Conservation (phyloP, 495 filamentous ascomycete genomes). For the Annulohypoxylon stygium region DNA sequence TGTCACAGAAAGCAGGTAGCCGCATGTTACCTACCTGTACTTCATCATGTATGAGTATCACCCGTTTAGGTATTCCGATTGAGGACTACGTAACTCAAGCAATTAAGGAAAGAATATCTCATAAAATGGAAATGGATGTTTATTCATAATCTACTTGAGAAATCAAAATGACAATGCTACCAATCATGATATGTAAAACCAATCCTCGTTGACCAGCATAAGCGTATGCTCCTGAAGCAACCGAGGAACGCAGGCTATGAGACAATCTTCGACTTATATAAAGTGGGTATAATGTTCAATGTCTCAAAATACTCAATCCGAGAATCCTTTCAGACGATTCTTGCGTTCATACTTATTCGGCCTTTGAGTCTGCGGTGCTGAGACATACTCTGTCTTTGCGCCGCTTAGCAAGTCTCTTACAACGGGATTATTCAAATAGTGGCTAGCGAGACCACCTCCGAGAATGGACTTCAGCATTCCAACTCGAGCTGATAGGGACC, state of each 20-base stretch:
- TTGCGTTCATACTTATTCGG: slow-evolving; percentile 24
- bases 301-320: slow-evolving; percentile 23
- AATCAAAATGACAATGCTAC: background rate
- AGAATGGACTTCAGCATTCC: slow-evolving; percentile 81
- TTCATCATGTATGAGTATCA: background rate
- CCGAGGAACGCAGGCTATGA: background rate
- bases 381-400: slow-evolving; percentile 52
- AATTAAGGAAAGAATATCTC: background rate
- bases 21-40: slow-evolving; percentile 22
- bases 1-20: slow-evolving; percentile 32
- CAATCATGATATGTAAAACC: background rate
- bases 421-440: slow-evolving; percentile 84
- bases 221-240: background rate
- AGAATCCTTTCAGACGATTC: slow-evolving; percentile 19
- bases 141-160: slow-evolving; percentile 4
- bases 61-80: slow-evolving; percentile 22
- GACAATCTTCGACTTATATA: background rate
- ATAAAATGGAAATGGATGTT: background rate
- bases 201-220: background rate
- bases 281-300: background rate
- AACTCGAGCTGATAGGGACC: slow-evolving; percentile 88
- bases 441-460: slow-evolving; percentile 81
- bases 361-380: slow-evolving; percentile 35
- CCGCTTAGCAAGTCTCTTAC: slow-evolving; percentile 76
- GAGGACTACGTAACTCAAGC: background rate